phyloP scores from a whole-genome alignment of 2,329 filamentous ascomycete genomes.

The Sclerotinia trifoliorum region DNA sequence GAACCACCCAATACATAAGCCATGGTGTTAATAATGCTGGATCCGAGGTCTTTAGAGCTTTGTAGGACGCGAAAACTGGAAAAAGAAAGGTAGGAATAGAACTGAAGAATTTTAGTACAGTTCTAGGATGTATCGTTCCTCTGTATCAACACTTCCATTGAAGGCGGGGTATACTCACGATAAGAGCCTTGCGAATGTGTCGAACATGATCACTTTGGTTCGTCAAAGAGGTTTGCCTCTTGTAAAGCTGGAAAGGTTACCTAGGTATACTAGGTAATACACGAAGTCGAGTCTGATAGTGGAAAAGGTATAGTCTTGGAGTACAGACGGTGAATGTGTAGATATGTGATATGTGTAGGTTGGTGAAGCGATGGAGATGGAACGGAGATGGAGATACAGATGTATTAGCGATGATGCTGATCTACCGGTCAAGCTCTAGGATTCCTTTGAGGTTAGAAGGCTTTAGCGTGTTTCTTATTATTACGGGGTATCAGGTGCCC shows the following conservation, averaged over 20 bases:
- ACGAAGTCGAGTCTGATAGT: not conserved
- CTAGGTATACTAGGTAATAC: not conserved
- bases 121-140: not conserved
- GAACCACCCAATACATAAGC: constrained; percentile 98
- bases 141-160: not conserved
- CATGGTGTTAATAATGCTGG: constrained; percentile 89
- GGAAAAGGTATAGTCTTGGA: not conserved
- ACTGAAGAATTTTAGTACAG: constrained; percentile 47
- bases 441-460: constrained; percentile 3
- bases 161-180: constrained; percentile 58
- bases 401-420: not conserved
- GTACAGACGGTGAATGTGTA: constrained; percentile 6
- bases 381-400: not conserved
- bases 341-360: not conserved
- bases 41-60: constrained; percentile 90
- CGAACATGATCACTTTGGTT: constrained; percentile 59
- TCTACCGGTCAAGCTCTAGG: not conserved
- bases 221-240: not conserved
- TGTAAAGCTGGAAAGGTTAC: not conserved
- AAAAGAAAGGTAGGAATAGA: constrained; percentile 88
- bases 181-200: constrained; percentile 72
- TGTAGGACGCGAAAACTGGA: constrained; percentile 95
- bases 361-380: not conserved
- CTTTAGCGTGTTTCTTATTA: not conserved
- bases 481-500: constrained; percentile 8